A percentile compares a stretch with the other conserved stretches of the same genome.
Evolutionary conservation across 495 filamentous ascomycete genomes (phyloP).

Genomic region (Penicillium crystallinum): DNA sequence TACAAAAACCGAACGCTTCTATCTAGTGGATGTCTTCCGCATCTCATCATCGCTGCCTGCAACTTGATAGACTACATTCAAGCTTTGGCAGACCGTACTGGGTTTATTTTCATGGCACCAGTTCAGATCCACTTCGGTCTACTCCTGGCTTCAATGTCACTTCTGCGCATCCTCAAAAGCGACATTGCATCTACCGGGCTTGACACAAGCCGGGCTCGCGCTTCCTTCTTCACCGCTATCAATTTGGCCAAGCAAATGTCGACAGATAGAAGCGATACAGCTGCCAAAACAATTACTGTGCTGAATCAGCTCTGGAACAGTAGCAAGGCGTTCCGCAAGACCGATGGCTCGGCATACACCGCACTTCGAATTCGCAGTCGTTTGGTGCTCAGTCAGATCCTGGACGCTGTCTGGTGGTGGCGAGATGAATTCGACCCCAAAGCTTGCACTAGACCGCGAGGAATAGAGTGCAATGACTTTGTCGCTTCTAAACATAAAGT

Average conservation of each 20-base stretch:
- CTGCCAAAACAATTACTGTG: constrained; percentile 28
- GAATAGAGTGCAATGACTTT: constrained; percentile 15
- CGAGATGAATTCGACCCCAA: constrained; percentile 41
- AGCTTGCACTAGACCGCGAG: constrained; percentile 10
- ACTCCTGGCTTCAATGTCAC: constrained; percentile 28
- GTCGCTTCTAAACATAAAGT: constrained; percentile 2
- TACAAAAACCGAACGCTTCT: constrained; percentile 32
- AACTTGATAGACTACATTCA: constrained; percentile 31
- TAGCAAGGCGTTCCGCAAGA: constrained; percentile 38
- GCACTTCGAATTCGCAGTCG: constrained; percentile 40
- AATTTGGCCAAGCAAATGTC: constrained; percentile 37
- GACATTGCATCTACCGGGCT: constrained; percentile 18
- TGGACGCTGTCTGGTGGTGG: constrained; percentile 50
- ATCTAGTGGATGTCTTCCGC: constrained; percentile 28
- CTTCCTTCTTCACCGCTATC: constrained; percentile 32
- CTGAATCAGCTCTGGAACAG: constrained; percentile 44
- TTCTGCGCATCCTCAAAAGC: constrained; percentile 41
- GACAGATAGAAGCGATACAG: constrained; percentile 33
- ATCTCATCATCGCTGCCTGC: constrained; percentile 33
- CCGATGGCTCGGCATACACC: constrained; percentile 35
- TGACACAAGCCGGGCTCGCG: constrained; percentile 30
- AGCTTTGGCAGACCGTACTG: constrained; percentile 17
- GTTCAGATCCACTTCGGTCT: constrained; percentile 28
- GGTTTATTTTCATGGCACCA: constrained; percentile 24
- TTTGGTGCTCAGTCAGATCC: constrained; percentile 34